These are phyloP conservation scores for Mucor plumbeus DNA, from an alignment of 371 early-diverging fungal species.

Conservation along the genomic window DNA sequence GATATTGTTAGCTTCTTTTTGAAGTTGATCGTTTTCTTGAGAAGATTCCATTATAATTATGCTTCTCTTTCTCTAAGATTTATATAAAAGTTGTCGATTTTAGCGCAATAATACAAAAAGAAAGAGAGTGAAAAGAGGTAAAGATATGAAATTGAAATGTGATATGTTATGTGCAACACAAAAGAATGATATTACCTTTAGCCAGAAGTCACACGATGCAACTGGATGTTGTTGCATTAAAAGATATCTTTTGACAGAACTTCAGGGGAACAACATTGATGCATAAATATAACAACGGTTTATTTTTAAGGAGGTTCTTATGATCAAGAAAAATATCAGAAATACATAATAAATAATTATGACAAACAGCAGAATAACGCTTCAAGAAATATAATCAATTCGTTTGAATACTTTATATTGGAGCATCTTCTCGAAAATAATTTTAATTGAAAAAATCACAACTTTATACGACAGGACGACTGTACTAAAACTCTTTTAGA, in stretches of 20 bases:
- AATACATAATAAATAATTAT: too few species aligned
- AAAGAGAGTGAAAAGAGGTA: neutral
- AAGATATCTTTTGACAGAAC: neutral
- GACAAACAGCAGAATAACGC: too few species aligned
- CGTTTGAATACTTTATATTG: too few species aligned
- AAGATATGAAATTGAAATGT: neutral
- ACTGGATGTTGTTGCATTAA: neutral
- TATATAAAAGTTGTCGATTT: too few species aligned
- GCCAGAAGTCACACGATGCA: neutral
- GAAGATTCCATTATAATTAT: neutral
- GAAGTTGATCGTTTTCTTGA: neutral
- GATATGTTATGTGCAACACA: neutral
- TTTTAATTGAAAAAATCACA: too few species aligned
- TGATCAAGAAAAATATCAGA: too few species aligned
- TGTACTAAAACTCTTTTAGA: too few species aligned
- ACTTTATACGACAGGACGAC: too few species aligned
- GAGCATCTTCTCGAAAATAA: too few species aligned
- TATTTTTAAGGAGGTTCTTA: neutral
- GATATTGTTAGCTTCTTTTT: neutral
- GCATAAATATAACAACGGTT: neutral
- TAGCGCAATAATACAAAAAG: neutral
- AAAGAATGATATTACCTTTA: neutral
- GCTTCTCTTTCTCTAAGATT: too few species aligned
- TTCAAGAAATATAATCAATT: too few species aligned
- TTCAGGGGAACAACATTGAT: neutral